phyloP scores from a whole-genome alignment of 2,329 filamentous ascomycete species.

The Xylaria sp. region DNA sequence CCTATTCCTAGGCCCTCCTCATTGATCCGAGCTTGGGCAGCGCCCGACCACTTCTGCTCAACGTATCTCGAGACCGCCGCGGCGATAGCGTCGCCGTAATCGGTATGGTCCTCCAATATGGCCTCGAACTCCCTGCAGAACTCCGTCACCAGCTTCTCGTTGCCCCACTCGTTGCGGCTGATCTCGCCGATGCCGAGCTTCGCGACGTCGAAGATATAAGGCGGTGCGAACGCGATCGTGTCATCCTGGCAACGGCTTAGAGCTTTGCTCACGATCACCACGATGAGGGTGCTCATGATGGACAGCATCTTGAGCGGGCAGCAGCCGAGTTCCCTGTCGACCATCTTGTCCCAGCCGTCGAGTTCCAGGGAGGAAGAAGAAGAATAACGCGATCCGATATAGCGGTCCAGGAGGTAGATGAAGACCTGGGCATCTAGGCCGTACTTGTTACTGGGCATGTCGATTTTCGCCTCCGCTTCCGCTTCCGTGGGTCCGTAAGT shows the following conservation, averaged over 20 bases:
- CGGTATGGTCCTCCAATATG: slow-evolving; percentile 19
- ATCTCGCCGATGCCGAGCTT: slow-evolving; percentile 13
- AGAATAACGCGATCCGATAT: background rate
- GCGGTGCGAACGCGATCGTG: background rate
- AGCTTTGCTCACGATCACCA: background rate
- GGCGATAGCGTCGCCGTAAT: background rate
- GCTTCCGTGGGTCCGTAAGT: slow-evolving; percentile 5
- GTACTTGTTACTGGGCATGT: slow-evolving; percentile 4
- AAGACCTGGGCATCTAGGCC: slow-evolving; percentile 32
- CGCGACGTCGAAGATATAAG: slow-evolving; percentile 23
- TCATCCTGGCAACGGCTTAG: background rate
- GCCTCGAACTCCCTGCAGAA: slow-evolving; percentile 33
- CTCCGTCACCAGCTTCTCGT: slow-evolving; percentile 18
- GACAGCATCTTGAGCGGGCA: slow-evolving; percentile 29
- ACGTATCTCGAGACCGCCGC: background rate
- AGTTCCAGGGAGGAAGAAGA: background rate
- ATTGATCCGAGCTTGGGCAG: background rate
- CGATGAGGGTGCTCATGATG: slow-evolving; percentile 38
- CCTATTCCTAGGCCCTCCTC: background rate
- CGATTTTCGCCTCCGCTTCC: background rate
- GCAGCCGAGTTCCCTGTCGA: slow-evolving; percentile 7
- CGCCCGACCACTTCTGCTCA: background rate
- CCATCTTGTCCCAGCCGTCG: slow-evolving; percentile 22
- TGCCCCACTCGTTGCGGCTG: background rate
- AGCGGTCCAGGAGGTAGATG: slow-evolving; percentile 32